A percentile compares a stretch with the other conserved stretches of the same genome.
phyloP scores from a whole-genome alignment of 1,284 basidiomycete species.

The Cryptococcus sp. region DNA sequence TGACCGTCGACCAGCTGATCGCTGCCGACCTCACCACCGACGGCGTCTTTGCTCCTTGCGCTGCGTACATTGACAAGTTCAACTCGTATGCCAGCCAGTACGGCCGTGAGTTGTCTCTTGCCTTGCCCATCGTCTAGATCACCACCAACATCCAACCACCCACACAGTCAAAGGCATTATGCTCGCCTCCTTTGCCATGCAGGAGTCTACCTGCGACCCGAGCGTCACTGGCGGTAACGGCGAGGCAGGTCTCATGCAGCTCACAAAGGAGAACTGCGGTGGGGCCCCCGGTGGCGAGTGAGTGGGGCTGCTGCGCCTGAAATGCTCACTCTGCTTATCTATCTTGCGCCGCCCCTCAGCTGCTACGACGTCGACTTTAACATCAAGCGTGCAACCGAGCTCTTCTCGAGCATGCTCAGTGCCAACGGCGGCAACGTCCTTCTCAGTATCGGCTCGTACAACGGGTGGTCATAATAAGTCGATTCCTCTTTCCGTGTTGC shows the following conservation, averaged over 20 bases:
- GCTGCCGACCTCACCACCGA: conserved; percentile 56
- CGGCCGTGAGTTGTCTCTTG: conserved; percentile 49
- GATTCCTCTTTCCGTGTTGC: too few relatives aligned
- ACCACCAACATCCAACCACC: conserved; percentile 1
- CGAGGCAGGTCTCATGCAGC: conserved; percentile 80
- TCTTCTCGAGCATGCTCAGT: conserved; percentile 52
- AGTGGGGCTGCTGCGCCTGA: neutral
- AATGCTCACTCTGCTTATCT: neutral
- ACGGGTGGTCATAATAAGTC: conserved; percentile 61
- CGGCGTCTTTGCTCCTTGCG: conserved; percentile 65
- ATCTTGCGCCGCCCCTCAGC: conserved; percentile 13
- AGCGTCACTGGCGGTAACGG: conserved; percentile 68
- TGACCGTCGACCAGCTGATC: conserved; percentile 57
- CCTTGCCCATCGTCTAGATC: neutral
- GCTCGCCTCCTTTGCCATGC: conserved; percentile 79
- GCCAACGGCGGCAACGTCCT: conserved; percentile 61
- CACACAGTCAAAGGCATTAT: conserved; percentile 64
- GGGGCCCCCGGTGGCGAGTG: conserved; percentile 23
- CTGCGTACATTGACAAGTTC: conserved; percentile 58
- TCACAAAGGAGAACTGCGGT: conserved; percentile 72
- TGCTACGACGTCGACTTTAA: conserved; percentile 57
- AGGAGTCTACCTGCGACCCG: conserved; percentile 70
- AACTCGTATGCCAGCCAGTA: conserved; percentile 60
- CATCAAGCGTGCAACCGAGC: conserved; percentile 48
- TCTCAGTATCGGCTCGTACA: conserved; percentile 66